These are phyloP conservation scores for Parastagonospora avenae DNA, from an alignment of 2,329 filamentous ascomycete genomes.

Conservation along the genomic window DNA sequence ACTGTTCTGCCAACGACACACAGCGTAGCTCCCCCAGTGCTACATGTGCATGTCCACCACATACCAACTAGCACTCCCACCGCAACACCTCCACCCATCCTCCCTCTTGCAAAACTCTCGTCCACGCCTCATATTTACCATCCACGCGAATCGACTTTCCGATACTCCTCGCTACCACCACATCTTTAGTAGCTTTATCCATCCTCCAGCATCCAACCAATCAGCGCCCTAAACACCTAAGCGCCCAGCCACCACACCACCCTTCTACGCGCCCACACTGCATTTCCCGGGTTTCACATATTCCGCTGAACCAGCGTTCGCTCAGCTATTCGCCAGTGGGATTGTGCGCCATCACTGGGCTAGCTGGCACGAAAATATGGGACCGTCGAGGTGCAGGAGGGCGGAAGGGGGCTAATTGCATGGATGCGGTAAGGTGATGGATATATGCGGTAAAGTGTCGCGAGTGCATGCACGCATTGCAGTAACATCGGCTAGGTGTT, in stretches of 20 bases:
- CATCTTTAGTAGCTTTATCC: too few relatives aligned
- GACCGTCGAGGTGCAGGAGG: neutral
- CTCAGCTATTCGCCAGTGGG: conserved; percentile 19
- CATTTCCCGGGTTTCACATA: conserved; percentile 28
- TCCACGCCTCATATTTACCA: too few relatives aligned
- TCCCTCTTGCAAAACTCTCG: too few relatives aligned
- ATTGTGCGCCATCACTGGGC: neutral
- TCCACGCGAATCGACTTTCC: neutral
- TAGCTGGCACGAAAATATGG: neutral
- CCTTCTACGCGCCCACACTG: conserved; percentile 33
- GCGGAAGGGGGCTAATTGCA: conserved; percentile 12
- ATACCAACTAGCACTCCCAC: too few relatives aligned
- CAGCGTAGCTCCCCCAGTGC: too few relatives aligned
- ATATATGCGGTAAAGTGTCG: too few relatives aligned
- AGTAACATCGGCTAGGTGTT: too few relatives aligned
- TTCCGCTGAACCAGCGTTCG: conserved; percentile 22
- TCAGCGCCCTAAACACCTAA: conserved; percentile 23
- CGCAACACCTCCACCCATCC: too few relatives aligned
- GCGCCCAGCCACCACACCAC: conserved; percentile 31
- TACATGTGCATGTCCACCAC: too few relatives aligned
- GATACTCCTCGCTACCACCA: conserved; percentile 2
- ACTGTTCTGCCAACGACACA: too few relatives aligned
- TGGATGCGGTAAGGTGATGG: conserved; percentile 16
- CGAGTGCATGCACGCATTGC: too few relatives aligned
- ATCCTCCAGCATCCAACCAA: conserved; percentile 8